phyloP scores from a whole-genome alignment of 768 basidiomycete species.

The Lactarius sanguifluus region DNA sequence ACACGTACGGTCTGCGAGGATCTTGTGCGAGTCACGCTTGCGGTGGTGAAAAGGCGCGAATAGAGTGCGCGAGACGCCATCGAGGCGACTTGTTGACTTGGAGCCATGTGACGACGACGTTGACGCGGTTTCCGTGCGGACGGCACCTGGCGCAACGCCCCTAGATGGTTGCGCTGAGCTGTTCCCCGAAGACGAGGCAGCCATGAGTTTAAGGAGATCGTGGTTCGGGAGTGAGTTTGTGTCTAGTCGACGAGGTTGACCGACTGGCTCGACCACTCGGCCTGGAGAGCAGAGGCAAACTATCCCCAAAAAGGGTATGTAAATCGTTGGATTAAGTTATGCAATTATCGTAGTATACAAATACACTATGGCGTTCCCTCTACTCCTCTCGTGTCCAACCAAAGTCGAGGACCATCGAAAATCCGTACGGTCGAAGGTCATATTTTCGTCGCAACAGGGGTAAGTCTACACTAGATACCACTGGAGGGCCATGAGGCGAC shows the following conservation, averaged over 20 bases:
- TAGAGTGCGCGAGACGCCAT: constrained; percentile 66
- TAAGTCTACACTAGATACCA: constrained; percentile 4
- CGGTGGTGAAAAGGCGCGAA: constrained; percentile 63
- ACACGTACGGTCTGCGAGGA: constrained; percentile 71
- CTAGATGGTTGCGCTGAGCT: constrained; percentile 37
- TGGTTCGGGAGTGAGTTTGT: constrained; percentile 10
- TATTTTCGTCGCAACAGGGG: constrained; percentile 45
- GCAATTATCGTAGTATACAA: constrained; percentile 16
- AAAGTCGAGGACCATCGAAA: constrained; percentile 73
- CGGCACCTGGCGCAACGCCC: constrained; percentile 42
- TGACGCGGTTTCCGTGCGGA: constrained; percentile 21
- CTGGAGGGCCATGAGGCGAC: constrained; percentile 10
- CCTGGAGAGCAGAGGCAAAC: constrained; percentile 1
- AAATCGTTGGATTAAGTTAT: constrained; percentile 13
- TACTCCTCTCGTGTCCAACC: constrained; percentile 49
- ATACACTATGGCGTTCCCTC: neutral
- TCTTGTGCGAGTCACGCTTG: constrained; percentile 68
- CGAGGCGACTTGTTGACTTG: constrained; percentile 44
- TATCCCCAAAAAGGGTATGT: neutral
- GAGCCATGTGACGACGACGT: constrained; percentile 28
- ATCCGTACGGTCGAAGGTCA: constrained; percentile 70
- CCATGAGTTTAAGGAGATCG: constrained; percentile 26
- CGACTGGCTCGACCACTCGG: constrained; percentile 1
- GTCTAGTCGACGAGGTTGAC: constrained; percentile 2
- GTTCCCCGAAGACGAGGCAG: constrained; percentile 32